Conservation (phyloP, 1,284 basidiomycete genomes). For the Amylostereum areolatum region DNA sequence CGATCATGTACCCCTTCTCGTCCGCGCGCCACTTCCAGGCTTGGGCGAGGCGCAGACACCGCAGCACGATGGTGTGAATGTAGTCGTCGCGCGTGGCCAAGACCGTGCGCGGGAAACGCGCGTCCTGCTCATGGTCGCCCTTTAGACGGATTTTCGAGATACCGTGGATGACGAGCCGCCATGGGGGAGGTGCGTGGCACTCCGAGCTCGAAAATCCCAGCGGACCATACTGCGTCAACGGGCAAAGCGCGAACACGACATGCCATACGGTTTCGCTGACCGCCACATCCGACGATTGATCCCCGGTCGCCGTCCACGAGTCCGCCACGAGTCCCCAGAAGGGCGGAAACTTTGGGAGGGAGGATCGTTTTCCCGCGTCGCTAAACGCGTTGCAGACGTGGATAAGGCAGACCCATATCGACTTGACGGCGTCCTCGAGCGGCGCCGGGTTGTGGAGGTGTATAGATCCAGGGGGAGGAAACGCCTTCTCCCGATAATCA, state of each 20-base stretch:
- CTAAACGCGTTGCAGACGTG: constrained; percentile 33
- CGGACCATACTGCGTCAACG: constrained; percentile 74
- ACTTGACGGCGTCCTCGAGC: constrained; percentile 15
- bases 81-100: constrained; percentile 71
- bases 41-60: constrained; percentile 68
- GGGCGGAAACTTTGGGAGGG: constrained; percentile 8
- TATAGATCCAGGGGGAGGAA: constrained; percentile 25
- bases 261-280: constrained; percentile 73
- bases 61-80: constrained; percentile 63
- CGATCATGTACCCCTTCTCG: constrained; percentile 41
- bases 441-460: constrained; percentile 22
- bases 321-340: constrained; percentile 8
- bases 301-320: background rate
- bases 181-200: constrained; percentile 52
- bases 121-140: constrained; percentile 46
- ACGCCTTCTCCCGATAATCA: constrained; percentile 32
- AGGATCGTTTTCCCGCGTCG: background rate
- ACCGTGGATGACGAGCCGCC: constrained; percentile 58
- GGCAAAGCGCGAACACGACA: constrained; percentile 63
- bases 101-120: constrained; percentile 28
- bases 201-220: constrained; percentile 52
- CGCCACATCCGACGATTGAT: constrained; percentile 35
- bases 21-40: constrained; percentile 75
- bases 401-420: constrained; percentile 75
- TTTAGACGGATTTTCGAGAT: constrained; percentile 58